phyloP scores from a whole-genome alignment of 305 asterid genomes.

The Plantago lanceolata region DNA sequence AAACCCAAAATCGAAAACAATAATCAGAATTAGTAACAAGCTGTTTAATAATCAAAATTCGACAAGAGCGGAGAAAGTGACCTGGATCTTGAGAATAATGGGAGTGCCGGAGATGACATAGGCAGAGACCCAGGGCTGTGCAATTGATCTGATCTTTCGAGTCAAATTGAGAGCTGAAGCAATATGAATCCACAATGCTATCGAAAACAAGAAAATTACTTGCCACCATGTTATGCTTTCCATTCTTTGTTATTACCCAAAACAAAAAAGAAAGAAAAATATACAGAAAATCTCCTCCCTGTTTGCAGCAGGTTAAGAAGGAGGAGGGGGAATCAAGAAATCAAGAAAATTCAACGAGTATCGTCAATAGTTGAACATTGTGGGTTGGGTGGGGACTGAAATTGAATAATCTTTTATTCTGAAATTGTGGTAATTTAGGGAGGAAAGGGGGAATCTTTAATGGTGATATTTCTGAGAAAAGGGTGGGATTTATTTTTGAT shows the following conservation, averaged over 20 bases:
- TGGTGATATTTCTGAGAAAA: neutral
- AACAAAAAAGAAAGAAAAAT: too few species aligned
- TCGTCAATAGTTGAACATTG: neutral
- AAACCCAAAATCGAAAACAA: constrained; percentile 18
- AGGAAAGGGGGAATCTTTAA: neutral
- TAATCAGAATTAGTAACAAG: too few species aligned
- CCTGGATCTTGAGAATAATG: constrained; percentile 76
- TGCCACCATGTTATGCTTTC: constrained; percentile 60
- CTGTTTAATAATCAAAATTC: too few species aligned
- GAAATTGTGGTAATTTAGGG: too few species aligned
- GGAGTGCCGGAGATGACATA: constrained; percentile 58
- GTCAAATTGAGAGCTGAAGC: constrained; percentile 68
- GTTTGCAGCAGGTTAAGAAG: neutral
- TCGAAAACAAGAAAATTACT: constrained; percentile 48
- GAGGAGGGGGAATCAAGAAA: neutral
- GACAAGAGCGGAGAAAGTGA: too few species aligned
- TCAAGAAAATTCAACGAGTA: neutral
- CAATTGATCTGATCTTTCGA: constrained; percentile 62
- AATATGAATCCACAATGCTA: constrained; percentile 63
- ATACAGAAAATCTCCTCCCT: too few species aligned
- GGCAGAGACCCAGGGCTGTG: constrained; percentile 69
- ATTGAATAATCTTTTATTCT: too few species aligned
- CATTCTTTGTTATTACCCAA: too few species aligned
- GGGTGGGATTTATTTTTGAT: too few species aligned
- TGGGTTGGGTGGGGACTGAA: too few species aligned